Conservation (phyloP, 257 asterid genomes). For the Agastache rugosa region DNA sequence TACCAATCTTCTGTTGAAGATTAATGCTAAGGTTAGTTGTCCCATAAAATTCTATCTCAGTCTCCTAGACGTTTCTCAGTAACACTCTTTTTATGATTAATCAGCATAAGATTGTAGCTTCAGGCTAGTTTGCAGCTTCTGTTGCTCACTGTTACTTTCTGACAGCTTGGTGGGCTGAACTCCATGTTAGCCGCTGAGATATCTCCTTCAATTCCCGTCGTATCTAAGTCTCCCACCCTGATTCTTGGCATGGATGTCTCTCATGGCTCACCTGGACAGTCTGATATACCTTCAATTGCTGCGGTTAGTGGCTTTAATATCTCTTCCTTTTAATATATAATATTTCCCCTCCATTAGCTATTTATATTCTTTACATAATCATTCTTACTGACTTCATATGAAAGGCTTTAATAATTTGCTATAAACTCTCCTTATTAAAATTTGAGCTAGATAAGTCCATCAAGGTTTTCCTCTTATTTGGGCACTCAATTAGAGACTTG, state of each 20-base stretch:
- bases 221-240: slow-evolving; percentile 78
- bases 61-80: not conserved
- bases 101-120: not conserved
- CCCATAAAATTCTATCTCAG: not conserved
- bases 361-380: not conserved
- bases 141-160: slow-evolving; percentile 1
- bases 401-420: not conserved
- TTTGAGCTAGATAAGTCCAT: not conserved
- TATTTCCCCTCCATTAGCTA: not conserved
- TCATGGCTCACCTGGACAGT: slow-evolving; percentile 96
- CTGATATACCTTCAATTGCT: slow-evolving; percentile 94
- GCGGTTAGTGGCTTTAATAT: slow-evolving; percentile 58
- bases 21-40: slow-evolving; percentile 79
- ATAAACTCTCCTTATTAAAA: not conserved
- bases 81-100: not conserved
- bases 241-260: slow-evolving; percentile 97
- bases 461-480: not conserved
- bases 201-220: slow-evolving; percentile 63
- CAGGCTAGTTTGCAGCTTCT: slow-evolving; percentile 14
- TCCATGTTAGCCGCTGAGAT: slow-evolving; percentile 71
- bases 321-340: not conserved
- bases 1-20: slow-evolving; percentile 75
- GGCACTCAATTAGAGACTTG: slow-evolving; percentile 1
- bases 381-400: not conserved
- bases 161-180: slow-evolving; percentile 90